Conservation (phyloP, 129 eudicot genomes). For the Escallonia herrerae region DNA sequence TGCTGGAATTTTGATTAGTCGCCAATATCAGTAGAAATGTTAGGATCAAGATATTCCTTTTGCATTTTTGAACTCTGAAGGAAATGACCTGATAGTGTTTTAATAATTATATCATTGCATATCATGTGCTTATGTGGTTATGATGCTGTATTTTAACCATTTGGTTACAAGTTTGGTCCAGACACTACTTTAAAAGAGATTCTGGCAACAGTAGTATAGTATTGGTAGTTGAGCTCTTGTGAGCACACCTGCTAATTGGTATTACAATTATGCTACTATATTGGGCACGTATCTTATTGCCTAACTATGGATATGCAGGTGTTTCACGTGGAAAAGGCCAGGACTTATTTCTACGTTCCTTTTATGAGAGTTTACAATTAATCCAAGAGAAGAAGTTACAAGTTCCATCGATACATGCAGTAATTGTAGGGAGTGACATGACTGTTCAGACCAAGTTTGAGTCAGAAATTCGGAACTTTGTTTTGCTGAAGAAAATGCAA, state of each 20-base stretch:
- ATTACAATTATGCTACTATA: neutral
- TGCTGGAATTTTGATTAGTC: no score
- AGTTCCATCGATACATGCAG: constrained; percentile 69
- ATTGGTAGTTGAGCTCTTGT: no score
- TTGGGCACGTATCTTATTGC: no score
- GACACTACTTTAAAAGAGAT: no score
- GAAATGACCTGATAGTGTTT: no score
- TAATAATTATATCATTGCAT: no score
- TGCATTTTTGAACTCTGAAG: no score
- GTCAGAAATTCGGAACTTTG: constrained; percentile 66
- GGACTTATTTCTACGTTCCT: constrained; percentile 70
- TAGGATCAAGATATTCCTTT: no score
- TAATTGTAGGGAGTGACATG: constrained; percentile 87
- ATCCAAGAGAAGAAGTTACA: constrained; percentile 58
- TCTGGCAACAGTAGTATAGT: no score
- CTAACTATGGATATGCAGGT: constrained; percentile 36
- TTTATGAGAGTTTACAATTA: constrained; percentile 62
- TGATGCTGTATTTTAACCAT: neutral
- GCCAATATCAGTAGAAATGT: no score
- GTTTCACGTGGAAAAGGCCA: constrained; percentile 97
- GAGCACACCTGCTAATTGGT: no score
- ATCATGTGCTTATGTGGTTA: neutral
- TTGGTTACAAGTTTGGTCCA: constrained; percentile 11
- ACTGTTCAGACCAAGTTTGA: constrained; percentile 69
- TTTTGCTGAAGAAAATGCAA: constrained; percentile 53